Evolutionary conservation across 2,329 filamentous ascomycete genomes (phyloP), one percentile per base, ranked within the genome.

Genomic region (Simplicillium sp.): DNA sequence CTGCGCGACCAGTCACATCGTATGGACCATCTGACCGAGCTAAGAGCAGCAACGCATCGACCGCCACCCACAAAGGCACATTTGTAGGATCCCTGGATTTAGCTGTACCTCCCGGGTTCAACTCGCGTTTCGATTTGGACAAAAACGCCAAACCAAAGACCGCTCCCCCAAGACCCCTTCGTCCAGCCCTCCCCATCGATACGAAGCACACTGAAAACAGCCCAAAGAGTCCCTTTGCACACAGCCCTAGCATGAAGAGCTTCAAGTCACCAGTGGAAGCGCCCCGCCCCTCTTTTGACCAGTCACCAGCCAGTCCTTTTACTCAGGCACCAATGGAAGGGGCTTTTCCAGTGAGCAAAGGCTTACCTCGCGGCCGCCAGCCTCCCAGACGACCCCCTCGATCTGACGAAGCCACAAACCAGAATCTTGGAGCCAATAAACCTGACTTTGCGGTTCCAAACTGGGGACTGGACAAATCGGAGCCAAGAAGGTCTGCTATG

Each of bases 351-450:
- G 37, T 56, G 5, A 53, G 50, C 25, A 61, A 57, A 8, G 59
- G 59, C 2, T 50, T 64, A 11, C 61, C 60, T 2, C 52, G 61
- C 18, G 61, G 61, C 2, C 57, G 61, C n/a, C 51, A 45, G 8
- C 51, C 47, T 15, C 52, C 51, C 2, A 45, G 45, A 6, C 31
- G 43, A 33, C 43, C 39, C 7, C 28, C 39, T 17, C 39, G 43
- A 20, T 44, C 43, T 15, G 43, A 44, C 14, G 43, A 41, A 17
- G 39, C 33, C 13, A 33, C 31, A 33, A 11, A 13, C 6, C 13
- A 33, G 12, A 33, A 13, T 4, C 11, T 33, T 7, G 34, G 36
- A 11, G 38, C 38, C 25, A 46, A 38, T 31, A 37, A 33, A 41
- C 29, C 44, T 44, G 40, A 43, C 33, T 40, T 52, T 38, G 37